Conservation (phyloP, 1,139 yeast genomes). For the Blastobotrys persicus region DNA sequence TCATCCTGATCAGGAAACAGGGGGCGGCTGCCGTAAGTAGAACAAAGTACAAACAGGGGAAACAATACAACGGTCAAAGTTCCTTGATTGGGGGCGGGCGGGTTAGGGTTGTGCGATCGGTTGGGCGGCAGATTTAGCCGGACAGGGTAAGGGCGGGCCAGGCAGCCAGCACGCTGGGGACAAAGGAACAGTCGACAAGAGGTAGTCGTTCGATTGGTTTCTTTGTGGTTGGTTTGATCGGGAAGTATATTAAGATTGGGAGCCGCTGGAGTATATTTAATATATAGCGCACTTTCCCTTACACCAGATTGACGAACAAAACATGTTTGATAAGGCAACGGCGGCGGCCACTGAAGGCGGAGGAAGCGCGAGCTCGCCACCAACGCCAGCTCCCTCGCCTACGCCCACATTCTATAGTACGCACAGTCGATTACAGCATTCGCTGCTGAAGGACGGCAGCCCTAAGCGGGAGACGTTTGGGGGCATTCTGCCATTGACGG, state of each 20-base stretch:
- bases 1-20: too few relatives aligned
- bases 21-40: too few relatives aligned
- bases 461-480: conserved; percentile 5
- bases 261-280: too few relatives aligned
- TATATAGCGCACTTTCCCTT: background rate
- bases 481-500: conserved; percentile 9
- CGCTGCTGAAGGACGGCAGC: conserved; percentile 4
- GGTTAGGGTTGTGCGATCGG: background rate
- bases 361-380: conserved; percentile 21
- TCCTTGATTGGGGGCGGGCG: background rate
- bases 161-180: background rate
- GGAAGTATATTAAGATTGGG: background rate
- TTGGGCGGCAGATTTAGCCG: background rate
- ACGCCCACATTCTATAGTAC: conserved; percentile 19
- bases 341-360: background rate
- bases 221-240: background rate
- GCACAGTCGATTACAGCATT: background rate
- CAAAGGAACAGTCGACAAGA: background rate
- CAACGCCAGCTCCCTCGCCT: conserved; percentile 35
- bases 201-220: background rate
- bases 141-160: background rate
- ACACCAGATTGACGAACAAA: background rate
- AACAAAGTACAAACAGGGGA: too few relatives aligned
- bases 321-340: background rate
- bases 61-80: background rate